phyloP scores from a whole-genome alignment of 2,329 filamentous ascomycete species.

The Berkeleyomyces basicola region DNA sequence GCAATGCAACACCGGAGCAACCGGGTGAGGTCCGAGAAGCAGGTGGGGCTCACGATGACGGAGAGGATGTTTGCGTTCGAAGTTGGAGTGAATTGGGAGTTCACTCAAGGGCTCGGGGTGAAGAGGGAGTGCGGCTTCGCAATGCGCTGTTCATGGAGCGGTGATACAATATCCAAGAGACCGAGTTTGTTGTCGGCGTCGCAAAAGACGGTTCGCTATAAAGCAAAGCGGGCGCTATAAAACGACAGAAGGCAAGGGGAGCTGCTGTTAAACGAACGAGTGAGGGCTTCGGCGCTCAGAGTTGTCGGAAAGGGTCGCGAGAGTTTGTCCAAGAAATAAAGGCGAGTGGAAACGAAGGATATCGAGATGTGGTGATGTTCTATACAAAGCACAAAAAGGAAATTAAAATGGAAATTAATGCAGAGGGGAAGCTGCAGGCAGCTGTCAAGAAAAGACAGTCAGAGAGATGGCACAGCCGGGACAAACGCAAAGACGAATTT shows the following conservation, averaged over 20 bases:
- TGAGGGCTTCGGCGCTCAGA: background rate
- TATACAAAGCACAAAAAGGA: slow-evolving; percentile 1
- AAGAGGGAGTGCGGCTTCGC: background rate
- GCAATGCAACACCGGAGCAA: background rate
- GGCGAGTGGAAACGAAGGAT: background rate
- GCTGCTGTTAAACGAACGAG: background rate
- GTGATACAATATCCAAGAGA: background rate
- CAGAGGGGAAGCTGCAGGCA: background rate
- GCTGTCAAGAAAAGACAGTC: background rate
- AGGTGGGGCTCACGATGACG: background rate
- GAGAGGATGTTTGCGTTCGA: background rate
- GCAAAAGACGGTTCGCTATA: background rate
- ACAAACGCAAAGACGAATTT: background rate
- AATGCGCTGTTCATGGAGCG: background rate
- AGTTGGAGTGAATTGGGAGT: background rate
- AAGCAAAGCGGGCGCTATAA: background rate
- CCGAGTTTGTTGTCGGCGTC: background rate
- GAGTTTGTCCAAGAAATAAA: background rate
- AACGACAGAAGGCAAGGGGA: background rate
- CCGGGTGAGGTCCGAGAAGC: background rate
- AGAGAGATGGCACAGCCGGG: background rate
- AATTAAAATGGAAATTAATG: background rate
- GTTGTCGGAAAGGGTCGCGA: background rate
- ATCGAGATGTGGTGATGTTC: background rate
- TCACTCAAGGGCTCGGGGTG: background rate